Evolutionary conservation across 495 filamentous ascomycete species (phyloP), one percentile per base, ranked within the genome.

Genomic region (Aspergillus leporis): DNA sequence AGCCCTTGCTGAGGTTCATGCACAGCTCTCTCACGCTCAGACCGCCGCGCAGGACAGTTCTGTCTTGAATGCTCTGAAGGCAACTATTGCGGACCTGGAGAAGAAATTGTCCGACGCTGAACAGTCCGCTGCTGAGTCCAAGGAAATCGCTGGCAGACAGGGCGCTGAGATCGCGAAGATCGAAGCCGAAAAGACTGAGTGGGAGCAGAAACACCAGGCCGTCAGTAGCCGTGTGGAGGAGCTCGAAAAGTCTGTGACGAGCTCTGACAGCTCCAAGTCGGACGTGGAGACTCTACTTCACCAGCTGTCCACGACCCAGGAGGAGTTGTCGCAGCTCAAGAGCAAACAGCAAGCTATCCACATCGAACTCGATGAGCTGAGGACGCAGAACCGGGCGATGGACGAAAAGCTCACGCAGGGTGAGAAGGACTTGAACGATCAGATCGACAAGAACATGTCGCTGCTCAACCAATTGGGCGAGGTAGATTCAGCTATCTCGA

Each of bases 361-460:
- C 40, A 59, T 63, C 53, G 67, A 76, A 47, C 63, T 78, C 9
- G 74, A 76, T 40, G 67, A 73, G 30, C 56, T 63, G n/a, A 65
- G 62, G 16, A 61, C 61, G 36, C 63, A 70, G 38, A 73, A 70
- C 61, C 65, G 68, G 58, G 61, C 64, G 4, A 64, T 78, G 53
- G 71, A 75, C 34, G 74, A 76, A 40, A 72, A 70, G 46, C 66
- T 77, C 18, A 58, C 61, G 10, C 60, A 71, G 40, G 73, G 73
- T 25, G 72, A 79, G 55, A 71, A 66, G 49, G 65, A 77, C 43
- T 45, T 78, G 41, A 77, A 75, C 48, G 70, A 73, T 28, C 77
- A 81, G 59, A 78, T 81, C 46, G 76, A 78, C 62, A 78, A 78
- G 70, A 80, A 80, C 72, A 78, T 80, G 76, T 69, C 70, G 21